These are phyloP conservation scores for Diaporthe batatas DNA, from an alignment of 2,329 filamentous ascomycete species.

Conservation along the genomic window DNA sequence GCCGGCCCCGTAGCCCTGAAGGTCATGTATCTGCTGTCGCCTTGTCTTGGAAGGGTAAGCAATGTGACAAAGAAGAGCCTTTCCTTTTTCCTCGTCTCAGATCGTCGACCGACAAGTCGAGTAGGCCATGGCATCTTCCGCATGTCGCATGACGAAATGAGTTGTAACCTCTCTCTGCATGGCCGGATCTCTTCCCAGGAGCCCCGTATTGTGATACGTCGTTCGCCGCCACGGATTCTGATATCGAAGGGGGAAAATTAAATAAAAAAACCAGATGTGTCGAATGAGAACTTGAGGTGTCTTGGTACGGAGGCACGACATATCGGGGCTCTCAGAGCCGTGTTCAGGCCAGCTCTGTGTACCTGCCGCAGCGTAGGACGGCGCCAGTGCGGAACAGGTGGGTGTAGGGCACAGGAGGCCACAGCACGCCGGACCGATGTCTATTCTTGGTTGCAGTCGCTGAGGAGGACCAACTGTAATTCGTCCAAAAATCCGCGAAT, in stretches of 20 bases:
- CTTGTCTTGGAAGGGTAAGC: slow-evolving; percentile 3
- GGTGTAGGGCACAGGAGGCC: slow-evolving; percentile 13
- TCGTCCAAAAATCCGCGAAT: slow-evolving; percentile 36
- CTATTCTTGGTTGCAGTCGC: slow-evolving; percentile 38
- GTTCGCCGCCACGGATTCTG: slow-evolving; percentile 11
- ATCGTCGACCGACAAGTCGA: background rate
- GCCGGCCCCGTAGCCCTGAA: background rate
- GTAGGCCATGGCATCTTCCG: background rate
- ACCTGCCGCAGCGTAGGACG: slow-evolving; percentile 7
- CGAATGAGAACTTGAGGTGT: slow-evolving; percentile 13
- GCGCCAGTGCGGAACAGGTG: slow-evolving; percentile 19
- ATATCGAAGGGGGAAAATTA: background rate
- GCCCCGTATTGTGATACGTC: slow-evolving; percentile 30
- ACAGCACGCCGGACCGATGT: slow-evolving; percentile 37
- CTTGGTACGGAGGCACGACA: slow-evolving; percentile 33
- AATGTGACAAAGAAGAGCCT: slow-evolving; percentile 3
- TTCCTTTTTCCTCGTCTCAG: slow-evolving; percentile 1
- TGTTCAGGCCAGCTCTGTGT: slow-evolving; percentile 25
- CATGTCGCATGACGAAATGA: slow-evolving; percentile 5
- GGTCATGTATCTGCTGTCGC: slow-evolving; percentile 15
- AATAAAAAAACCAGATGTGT: background rate
- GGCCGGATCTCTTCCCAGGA: slow-evolving; percentile 23
- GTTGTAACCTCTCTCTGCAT: background rate
- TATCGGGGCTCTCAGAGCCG: slow-evolving; percentile 32
- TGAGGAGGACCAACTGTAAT: slow-evolving; percentile 20